These are phyloP conservation scores for Cladosporium sp. DNA, from an alignment of 2,329 filamentous ascomycete species.

Conservation along the genomic window DNA sequence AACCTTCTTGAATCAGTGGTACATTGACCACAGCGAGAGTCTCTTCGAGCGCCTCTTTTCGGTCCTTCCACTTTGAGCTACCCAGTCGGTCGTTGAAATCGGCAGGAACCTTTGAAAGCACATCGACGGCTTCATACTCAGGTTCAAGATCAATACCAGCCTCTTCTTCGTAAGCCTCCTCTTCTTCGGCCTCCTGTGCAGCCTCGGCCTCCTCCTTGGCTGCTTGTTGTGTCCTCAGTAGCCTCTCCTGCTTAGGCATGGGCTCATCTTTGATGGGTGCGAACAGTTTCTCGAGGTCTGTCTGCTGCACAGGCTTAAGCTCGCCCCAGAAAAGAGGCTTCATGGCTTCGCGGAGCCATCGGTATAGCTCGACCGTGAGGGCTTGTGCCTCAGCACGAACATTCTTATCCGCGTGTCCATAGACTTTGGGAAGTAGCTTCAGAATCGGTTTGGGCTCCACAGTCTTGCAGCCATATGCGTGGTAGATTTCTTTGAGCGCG, in stretches of 20 bases:
- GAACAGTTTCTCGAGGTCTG: slow-evolving; percentile 88
- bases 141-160: slow-evolving; percentile 66
- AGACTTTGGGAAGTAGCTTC: slow-evolving; percentile 82
- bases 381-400: slow-evolving; percentile 90
- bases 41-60: slow-evolving; percentile 88
- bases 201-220: slow-evolving; percentile 67
- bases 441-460: slow-evolving; percentile 89
- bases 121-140: slow-evolving; percentile 76
- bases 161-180: slow-evolving; percentile 55
- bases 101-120: slow-evolving; percentile 73
- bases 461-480: slow-evolving; percentile 91
- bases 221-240: slow-evolving; percentile 84
- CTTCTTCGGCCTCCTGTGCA: slow-evolving; percentile 49
- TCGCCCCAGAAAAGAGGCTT: slow-evolving; percentile 98
- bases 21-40: slow-evolving; percentile 74
- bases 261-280: slow-evolving; percentile 88
- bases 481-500: slow-evolving; percentile 77
- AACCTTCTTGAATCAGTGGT: slow-evolving; percentile 84
- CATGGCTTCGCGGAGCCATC: slow-evolving; percentile 96
- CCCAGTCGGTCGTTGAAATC: slow-evolving; percentile 78
- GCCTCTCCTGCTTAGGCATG: slow-evolving; percentile 80
- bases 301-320: slow-evolving; percentile 90
- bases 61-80: slow-evolving; percentile 97
- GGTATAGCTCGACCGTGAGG: slow-evolving; percentile 87
- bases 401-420: slow-evolving; percentile 96